Evolutionary conservation across 2,329 filamentous ascomycete species (phyloP).

Genomic region (Apiospora rasikravindrae): DNA sequence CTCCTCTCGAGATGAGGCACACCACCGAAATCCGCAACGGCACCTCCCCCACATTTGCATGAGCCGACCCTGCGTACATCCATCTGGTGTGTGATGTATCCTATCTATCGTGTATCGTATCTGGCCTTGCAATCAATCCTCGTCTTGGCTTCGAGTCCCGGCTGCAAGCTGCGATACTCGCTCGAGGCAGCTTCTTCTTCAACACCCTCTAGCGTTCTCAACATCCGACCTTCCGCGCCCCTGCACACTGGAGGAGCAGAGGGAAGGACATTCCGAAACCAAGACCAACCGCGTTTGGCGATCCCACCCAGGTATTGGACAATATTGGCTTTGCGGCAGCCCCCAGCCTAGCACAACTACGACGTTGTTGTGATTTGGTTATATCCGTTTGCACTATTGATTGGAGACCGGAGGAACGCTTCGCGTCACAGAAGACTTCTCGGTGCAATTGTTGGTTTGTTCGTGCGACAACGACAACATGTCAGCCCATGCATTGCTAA

Average conservation of each 20-base stretch:
- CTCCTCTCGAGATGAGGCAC: not conserved
- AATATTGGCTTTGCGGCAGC: not conserved
- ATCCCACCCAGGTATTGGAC: not conserved
- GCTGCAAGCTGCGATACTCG: not conserved
- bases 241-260: not conserved
- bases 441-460: not conserved
- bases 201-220: not conserved
- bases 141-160: not conserved
- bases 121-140: too few relatives aligned
- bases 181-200: not conserved
- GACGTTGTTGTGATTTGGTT: not conserved
- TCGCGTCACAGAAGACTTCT: not conserved
- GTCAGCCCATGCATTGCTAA: not conserved
- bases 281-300: not conserved
- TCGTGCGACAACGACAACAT: not conserved
- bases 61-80: not conserved
- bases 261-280: not conserved
- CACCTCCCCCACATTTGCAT: not conserved
- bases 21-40: not conserved
- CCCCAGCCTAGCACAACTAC: not conserved
- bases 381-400: not conserved
- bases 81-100: not conserved
- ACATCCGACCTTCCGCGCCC: slow-evolving; percentile 1
- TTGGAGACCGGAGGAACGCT: not conserved
- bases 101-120: not conserved